These are phyloP conservation scores for Tulasnella sp. DNA, from an alignment of 768 basidiomycete genomes.

Conservation along the genomic window DNA sequence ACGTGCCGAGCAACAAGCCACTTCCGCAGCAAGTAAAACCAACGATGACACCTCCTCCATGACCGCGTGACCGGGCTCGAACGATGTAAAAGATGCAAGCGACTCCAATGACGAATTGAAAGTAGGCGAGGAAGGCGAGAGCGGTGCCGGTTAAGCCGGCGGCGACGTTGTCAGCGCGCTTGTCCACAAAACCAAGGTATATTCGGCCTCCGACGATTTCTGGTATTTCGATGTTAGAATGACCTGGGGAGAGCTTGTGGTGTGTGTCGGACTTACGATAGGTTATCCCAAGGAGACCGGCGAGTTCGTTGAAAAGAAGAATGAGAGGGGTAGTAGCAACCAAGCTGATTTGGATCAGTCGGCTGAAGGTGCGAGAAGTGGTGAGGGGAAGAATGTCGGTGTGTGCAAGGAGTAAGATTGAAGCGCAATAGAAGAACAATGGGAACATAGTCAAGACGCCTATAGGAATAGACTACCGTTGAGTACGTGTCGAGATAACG, in stretches of 20 bases:
- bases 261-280: slow-evolving; percentile 6
- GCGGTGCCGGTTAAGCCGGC: not conserved
- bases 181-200: not conserved
- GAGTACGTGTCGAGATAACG: not conserved
- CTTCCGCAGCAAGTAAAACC: slow-evolving; percentile 1
- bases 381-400: slow-evolving; percentile 16
- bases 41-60: slow-evolving; percentile 13
- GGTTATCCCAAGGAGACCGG: not conserved
- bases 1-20: slow-evolving; percentile 11
- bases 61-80: slow-evolving; percentile 7
- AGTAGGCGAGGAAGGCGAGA: not conserved
- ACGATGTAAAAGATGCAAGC: slow-evolving; percentile 16
- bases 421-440: slow-evolving; percentile 16
- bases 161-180: not conserved
- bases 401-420: not conserved
- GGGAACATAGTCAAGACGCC: slow-evolving; percentile 19
- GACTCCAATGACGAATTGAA: not conserved
- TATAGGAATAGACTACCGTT: not conserved
- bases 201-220: not conserved
- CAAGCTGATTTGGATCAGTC: not conserved
- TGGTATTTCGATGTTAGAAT: not conserved
- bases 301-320: slow-evolving; percentile 22
- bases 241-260: not conserved
- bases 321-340: slow-evolving; percentile 15
- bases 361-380: not conserved